Percentiles rank a stretch among this genome's conserved stretches.
Evolutionary conservation across 1,139 yeast genomes (phyloP).

Genomic region (Saccharomycopsis hybrid): DNA sequence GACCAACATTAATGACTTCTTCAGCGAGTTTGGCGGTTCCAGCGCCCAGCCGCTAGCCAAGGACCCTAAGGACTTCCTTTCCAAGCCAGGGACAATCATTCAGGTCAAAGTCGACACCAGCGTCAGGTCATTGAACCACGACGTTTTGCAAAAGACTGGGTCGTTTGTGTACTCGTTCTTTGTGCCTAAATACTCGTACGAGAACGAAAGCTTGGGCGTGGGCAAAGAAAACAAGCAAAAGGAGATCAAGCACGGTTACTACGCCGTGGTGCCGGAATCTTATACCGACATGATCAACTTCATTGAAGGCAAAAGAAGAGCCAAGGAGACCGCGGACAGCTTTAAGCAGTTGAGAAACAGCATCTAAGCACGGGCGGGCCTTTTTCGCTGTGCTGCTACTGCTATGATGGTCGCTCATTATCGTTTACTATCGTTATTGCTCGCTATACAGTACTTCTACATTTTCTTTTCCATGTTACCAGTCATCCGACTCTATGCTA

Average conservation of each 20-base stretch:
- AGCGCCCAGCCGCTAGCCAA: slow-evolving; percentile 49
- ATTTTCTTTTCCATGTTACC: background rate
- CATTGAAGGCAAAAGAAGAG: slow-evolving; percentile 85
- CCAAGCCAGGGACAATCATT: slow-evolving; percentile 77
- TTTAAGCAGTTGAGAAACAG: slow-evolving; percentile 7
- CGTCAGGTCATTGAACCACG: slow-evolving; percentile 61
- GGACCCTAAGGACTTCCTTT: slow-evolving; percentile 53
- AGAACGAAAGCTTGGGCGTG: slow-evolving; percentile 32
- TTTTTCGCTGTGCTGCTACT: too few species aligned
- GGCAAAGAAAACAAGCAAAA: slow-evolving; percentile 23
- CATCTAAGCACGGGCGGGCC: too few species aligned
- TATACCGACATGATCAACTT: slow-evolving; percentile 91
- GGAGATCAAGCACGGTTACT: slow-evolving; percentile 34
- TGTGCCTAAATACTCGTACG: slow-evolving; percentile 52
- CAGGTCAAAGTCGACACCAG: slow-evolving; percentile 85
- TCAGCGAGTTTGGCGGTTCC: slow-evolving; percentile 40
- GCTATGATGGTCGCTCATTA: too few species aligned
- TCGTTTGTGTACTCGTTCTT: slow-evolving; percentile 84
- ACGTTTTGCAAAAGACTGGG: slow-evolving; percentile 65
- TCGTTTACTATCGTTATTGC: too few species aligned
- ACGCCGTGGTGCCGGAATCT: slow-evolving; percentile 77
- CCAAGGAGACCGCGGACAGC: slow-evolving; percentile 63
- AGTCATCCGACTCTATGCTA: background rate
- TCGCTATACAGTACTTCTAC: too few species aligned
- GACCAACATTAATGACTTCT: slow-evolving; percentile 21